These are phyloP conservation scores for Pseudoneurospora amorphoporcata DNA, from an alignment of 495 filamentous ascomycete species.

Conservation along the genomic window DNA sequence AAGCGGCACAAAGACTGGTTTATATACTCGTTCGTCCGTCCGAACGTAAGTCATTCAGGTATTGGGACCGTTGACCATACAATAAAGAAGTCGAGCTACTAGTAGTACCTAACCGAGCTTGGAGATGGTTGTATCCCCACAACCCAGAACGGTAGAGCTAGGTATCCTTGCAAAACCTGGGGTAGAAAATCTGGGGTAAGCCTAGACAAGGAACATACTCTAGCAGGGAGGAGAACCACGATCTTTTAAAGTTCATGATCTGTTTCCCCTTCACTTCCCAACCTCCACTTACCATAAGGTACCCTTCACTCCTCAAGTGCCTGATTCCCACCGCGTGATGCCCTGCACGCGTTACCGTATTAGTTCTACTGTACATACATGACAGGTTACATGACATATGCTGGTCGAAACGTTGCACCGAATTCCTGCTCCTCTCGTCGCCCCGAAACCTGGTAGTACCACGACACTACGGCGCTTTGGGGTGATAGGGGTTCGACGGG, in stretches of 20 bases:
- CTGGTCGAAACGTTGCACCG: neutral
- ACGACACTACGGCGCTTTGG: neutral
- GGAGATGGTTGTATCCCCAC: neutral
- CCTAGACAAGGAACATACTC: neutral
- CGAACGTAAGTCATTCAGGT: neutral
- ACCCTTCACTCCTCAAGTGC: neutral
- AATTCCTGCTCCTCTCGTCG: neutral
- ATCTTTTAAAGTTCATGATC: neutral
- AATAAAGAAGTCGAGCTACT: neutral
- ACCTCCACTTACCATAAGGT: neutral
- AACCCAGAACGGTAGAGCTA: neutral
- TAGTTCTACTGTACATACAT: neutral
- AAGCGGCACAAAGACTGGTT: neutral
- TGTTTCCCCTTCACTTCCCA: neutral
- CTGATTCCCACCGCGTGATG: neutral
- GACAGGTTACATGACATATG: neutral
- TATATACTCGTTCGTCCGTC: neutral
- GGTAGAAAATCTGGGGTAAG: neutral
- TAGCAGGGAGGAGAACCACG: neutral
- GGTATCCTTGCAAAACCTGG: neutral
- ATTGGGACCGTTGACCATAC: too few species aligned
- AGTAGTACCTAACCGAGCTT: neutral
- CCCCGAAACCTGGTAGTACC: neutral
- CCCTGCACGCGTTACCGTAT: neutral
- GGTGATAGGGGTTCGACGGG: neutral